These are phyloP conservation scores for Starmerella tilneyi DNA, from an alignment of 805 yeast species.

Conservation along the genomic window DNA sequence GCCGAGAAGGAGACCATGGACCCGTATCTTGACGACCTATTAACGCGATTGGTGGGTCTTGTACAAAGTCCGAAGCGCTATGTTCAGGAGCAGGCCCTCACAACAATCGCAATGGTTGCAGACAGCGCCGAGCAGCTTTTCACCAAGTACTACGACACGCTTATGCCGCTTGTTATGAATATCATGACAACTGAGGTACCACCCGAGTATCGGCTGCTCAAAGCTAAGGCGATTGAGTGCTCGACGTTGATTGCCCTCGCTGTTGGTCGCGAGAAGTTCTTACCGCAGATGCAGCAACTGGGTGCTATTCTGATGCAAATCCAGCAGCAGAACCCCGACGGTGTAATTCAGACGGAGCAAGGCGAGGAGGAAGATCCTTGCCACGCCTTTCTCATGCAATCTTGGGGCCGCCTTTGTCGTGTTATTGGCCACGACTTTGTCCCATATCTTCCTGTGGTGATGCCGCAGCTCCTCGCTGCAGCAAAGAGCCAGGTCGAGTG, in stretches of 20 bases:
- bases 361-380: conserved; percentile 74
- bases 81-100: conserved; percentile 93
- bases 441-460: conserved; percentile 70
- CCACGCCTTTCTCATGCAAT: conserved; percentile 76
- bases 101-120: conserved; percentile 94
- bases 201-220: conserved; percentile 63
- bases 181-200: conserved; percentile 73
- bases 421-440: conserved; percentile 76
- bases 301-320: conserved; percentile 61
- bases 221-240: conserved; percentile 93
- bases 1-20: conserved; percentile 79
- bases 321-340: conserved; percentile 37
- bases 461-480: conserved; percentile 77
- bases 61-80: conserved; percentile 80
- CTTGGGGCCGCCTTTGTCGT: conserved; percentile 90
- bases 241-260: conserved; percentile 89
- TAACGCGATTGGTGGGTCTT: conserved; percentile 61
- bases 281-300: conserved; percentile 61
- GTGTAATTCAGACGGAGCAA: conserved; percentile 15
- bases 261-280: conserved; percentile 83
- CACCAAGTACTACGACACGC: conserved; percentile 81
- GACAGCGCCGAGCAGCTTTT: conserved; percentile 89
- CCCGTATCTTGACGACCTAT: conserved; percentile 79
- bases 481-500: conserved; percentile 89
- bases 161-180: conserved; percentile 78